Percentiles rank a stretch among this genome's conserved stretches.
Evolutionary conservation across 179 eudicot genomes (phyloP).

Genomic region (Heliamphora pulchella): DNA sequence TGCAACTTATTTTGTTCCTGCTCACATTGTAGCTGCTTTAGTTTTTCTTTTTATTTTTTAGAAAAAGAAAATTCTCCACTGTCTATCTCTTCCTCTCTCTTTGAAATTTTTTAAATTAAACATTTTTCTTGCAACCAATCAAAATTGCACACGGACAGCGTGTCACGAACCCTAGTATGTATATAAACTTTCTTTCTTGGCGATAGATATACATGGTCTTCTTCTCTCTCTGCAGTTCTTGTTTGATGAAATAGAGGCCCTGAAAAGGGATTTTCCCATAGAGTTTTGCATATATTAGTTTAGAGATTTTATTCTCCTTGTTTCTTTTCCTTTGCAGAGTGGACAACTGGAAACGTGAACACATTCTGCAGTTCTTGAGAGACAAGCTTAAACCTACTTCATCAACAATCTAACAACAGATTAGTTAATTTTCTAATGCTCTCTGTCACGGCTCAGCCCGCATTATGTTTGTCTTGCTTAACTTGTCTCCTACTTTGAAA

Average conservation of each 20-base stretch:
- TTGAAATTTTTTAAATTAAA: no score
- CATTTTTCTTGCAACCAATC: no score
- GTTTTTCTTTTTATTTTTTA: no score
- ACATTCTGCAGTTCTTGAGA: slow-evolving; percentile 62
- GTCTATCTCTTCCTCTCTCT: no score
- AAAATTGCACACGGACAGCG: no score
- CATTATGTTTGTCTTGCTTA: background rate
- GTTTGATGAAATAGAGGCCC: background rate
- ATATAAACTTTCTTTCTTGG: no score
- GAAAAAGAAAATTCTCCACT: no score
- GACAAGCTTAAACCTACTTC: slow-evolving; percentile 9
- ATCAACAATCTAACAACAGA: background rate
- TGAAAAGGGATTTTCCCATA: background rate
- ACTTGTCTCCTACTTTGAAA: background rate
- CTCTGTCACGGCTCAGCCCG: background rate
- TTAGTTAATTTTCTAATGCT: background rate
- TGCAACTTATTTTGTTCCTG: no score
- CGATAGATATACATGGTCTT: no score
- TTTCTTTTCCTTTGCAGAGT: slow-evolving; percentile 38
- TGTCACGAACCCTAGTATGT: no score
- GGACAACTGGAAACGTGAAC: slow-evolving; percentile 97
- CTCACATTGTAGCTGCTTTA: no score
- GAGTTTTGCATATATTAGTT: background rate
- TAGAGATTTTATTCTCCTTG: background rate
- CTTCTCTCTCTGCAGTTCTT: no score